Base-by-base conservation (phyloP, 768 basidiomycete genomes). In the Lenzites betulinus region DNA sequence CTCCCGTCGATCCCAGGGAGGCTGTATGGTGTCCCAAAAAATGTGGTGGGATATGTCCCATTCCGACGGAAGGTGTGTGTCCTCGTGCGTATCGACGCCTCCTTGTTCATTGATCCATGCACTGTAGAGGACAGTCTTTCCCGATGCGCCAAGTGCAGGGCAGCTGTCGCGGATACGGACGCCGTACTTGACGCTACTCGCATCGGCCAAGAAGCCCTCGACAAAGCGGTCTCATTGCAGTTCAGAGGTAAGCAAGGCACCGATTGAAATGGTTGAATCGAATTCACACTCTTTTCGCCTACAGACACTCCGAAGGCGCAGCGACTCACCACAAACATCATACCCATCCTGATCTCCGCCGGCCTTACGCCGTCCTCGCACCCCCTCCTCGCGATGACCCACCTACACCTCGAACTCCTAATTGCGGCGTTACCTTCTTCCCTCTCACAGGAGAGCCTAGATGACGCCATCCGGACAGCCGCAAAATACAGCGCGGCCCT, bases 321-420 rank as follows among this genome's bases (percentile, higher is more conserved):
- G 8, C 84, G 82, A 51, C 76, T 90, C 28, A 86, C 88, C 0
- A 80, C 80, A 0, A 85, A 89, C 46, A 78, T 92, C 18, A 78
- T 90, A 46, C 84, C 85, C 0, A 81, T 90, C 44, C 76, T 95
- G 23, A 71, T 73, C 1, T 84, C 85, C 0, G 81, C 81, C 1
- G 81, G 82, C 1, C 68, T 91, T 8, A 79, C 87, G 0, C 82
- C 87, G 0, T 83, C 88, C 0, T 80, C 87, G 0, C 87, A 96
- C 66, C 95, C 95, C 1, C 82, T 93, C 15, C 83, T 93, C 13
- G 87, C 85, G 0, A 76, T 95, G 3, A 76, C 82, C 2, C 85
- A 90, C n/a, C 82, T 93, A 15, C 84, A 88, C 62, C 82, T 85
- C 48, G 81, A 85, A 11, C 81, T 94, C 25, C 81, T 90, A 22